A percentile compares a stretch with the other conserved stretches of the same genome.
phyloP scores from a whole-genome alignment of 2,329 filamentous ascomycete species.

The Emmonsia crescens region DNA sequence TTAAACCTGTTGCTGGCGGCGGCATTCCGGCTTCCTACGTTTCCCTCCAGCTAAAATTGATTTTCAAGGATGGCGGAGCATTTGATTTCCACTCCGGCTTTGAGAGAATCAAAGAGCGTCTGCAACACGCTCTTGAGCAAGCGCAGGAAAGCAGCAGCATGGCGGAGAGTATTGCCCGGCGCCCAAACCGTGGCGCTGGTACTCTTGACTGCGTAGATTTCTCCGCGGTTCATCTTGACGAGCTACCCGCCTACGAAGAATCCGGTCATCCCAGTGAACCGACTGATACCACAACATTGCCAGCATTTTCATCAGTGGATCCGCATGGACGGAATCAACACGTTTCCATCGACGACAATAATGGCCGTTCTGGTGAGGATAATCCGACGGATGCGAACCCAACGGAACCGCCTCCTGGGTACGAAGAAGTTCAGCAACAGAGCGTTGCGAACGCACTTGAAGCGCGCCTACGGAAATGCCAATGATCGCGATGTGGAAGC shows the following conservation, averaged over 20 bases:
- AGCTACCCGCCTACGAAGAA: conserved; percentile 77
- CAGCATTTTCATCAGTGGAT: conserved; percentile 7
- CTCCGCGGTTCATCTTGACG: conserved; percentile 64
- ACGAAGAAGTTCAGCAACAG: conserved; percentile 81
- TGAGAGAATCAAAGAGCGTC: conserved; percentile 70
- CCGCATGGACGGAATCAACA: conserved; percentile 1
- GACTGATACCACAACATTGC: conserved; percentile 3
- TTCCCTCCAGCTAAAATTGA: conserved; percentile 69
- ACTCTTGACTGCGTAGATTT: conserved; percentile 43
- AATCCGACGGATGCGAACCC: conserved; percentile 23
- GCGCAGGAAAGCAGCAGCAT: conserved; percentile 51
- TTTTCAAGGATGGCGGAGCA: conserved; percentile 90
- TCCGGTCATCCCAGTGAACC: conserved; percentile 25
- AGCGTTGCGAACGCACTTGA: conserved; percentile 66
- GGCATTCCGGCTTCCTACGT: conserved; percentile 65
- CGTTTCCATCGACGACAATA: neutral
- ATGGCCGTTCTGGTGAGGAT: too few species aligned
- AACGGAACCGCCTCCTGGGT: conserved; percentile 75
- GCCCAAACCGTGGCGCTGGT: conserved; percentile 28
- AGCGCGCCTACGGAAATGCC: conserved; percentile 35
- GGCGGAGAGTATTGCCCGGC: conserved; percentile 24
- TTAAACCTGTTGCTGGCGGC: conserved; percentile 72
- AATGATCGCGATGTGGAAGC: conserved; percentile 10
- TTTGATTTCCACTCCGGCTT: conserved; percentile 80
- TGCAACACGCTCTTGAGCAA: conserved; percentile 69